Conservation (phyloP, 2,329 filamentous ascomycete genomes). For the Pestalotiopsis sp. region DNA sequence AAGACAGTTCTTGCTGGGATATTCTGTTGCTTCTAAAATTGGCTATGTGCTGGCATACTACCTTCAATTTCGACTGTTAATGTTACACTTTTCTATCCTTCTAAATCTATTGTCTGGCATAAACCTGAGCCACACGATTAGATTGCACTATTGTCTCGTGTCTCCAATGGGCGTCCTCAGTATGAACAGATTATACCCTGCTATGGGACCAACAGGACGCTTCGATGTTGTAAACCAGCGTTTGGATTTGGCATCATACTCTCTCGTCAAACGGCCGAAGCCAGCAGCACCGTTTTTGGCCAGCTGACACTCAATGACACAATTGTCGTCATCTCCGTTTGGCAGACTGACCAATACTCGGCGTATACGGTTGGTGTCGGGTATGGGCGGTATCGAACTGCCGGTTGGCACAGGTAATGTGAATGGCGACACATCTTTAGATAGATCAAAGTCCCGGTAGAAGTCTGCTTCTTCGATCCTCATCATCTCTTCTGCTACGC, state of each 20-base stretch:
- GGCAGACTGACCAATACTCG: conserved; percentile 17
- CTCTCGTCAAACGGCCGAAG: not conserved
- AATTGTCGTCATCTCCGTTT: not conserved
- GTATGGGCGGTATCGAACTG: conserved; percentile 20
- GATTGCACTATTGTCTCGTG: not conserved
- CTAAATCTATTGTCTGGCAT: not conserved
- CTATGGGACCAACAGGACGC: not conserved
- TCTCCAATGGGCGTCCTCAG: not conserved
- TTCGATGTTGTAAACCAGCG: not conserved
- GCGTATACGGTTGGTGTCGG: conserved; percentile 22
- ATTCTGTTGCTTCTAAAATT: too few species aligned
- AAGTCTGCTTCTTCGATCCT: conserved; percentile 38
- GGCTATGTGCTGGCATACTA: too few species aligned
- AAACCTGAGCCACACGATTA: not conserved
- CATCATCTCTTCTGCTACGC: conserved; percentile 39
- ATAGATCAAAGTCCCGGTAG: conserved; percentile 11
- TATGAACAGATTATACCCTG: not conserved
- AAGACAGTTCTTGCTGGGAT: too few species aligned
- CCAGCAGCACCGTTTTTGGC: not conserved
- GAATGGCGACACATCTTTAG: not conserved
- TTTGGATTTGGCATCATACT: not conserved
- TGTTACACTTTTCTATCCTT: not conserved
- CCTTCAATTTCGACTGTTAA: too few species aligned
- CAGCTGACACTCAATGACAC: not conserved
- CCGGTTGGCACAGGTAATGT: conserved; percentile 5